These are phyloP conservation scores for Aspergillus brasiliensis DNA, from an alignment of 2,329 filamentous ascomycete species.

Conservation along the genomic window DNA sequence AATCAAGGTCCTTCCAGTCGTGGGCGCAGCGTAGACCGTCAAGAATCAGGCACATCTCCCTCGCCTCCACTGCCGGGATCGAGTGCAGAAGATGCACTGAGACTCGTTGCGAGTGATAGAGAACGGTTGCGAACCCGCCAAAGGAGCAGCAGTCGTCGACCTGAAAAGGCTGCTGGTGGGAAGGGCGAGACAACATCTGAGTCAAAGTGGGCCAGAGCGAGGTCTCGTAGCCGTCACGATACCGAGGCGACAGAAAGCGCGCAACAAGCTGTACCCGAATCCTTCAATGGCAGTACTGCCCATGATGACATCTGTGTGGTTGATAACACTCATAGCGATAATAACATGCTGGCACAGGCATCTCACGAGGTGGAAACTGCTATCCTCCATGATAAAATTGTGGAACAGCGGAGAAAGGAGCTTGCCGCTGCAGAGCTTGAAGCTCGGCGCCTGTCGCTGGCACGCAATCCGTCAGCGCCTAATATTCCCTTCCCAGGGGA, in stretches of 20 bases:
- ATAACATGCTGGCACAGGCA: slow-evolving; percentile 20
- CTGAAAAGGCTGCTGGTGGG: slow-evolving; percentile 47
- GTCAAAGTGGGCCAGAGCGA: slow-evolving; percentile 35
- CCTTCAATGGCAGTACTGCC: slow-evolving; percentile 14
- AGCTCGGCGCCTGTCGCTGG: slow-evolving; percentile 80
- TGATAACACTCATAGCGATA: slow-evolving; percentile 4
- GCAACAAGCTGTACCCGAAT: slow-evolving; percentile 13
- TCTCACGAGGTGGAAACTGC: slow-evolving; percentile 24
- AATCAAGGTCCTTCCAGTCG: slow-evolving; percentile 39
- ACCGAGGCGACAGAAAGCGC: slow-evolving; percentile 24
- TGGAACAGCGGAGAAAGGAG: slow-evolving; percentile 70
- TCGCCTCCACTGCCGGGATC: slow-evolving; percentile 72
- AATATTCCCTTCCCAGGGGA: slow-evolving; percentile 74
- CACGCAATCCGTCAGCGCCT: slow-evolving; percentile 76
- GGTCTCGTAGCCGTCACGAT: slow-evolving; percentile 40
- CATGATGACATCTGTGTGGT: slow-evolving; percentile 13
- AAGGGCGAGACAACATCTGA: slow-evolving; percentile 52
- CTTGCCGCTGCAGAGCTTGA: slow-evolving; percentile 82
- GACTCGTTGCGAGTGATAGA: slow-evolving; percentile 48
- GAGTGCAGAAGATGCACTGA: slow-evolving; percentile 60
- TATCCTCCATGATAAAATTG: slow-evolving; percentile 45
- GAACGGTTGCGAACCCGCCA: slow-evolving; percentile 50
- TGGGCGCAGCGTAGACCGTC: slow-evolving; percentile 65
- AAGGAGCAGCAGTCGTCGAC: slow-evolving; percentile 54
- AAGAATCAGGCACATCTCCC: slow-evolving; percentile 67